Conservation (phyloP, 2,329 filamentous ascomycete species). For the Fusarium mundagurra region DNA sequence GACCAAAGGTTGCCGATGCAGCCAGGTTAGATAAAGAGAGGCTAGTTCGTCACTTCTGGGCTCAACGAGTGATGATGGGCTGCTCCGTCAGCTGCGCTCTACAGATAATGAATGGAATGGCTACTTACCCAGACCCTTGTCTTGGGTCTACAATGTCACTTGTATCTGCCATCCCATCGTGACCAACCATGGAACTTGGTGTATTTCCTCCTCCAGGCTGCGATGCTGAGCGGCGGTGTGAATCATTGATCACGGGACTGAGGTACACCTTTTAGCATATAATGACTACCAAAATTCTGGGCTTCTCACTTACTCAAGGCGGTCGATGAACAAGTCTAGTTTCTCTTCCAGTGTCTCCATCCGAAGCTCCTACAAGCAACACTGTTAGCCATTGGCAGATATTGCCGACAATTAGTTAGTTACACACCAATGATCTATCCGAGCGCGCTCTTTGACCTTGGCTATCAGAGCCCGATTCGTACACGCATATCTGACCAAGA, state of each 20-base stretch:
- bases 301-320: not conserved
- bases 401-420: fast-evolving
- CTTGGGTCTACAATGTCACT: not conserved
- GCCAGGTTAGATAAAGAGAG: not conserved
- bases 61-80: not conserved
- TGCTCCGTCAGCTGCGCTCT: not conserved
- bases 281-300: fast-evolving
- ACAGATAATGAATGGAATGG: fast-evolving
- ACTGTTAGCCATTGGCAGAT: not conserved
- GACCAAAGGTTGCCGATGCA: not conserved
- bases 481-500: not conserved
- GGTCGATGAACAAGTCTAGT: not conserved
- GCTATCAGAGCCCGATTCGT: not conserved
- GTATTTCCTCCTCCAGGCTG: not conserved
- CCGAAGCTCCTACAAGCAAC: not conserved
- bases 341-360: not conserved
- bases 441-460: not conserved
- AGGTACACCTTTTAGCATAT: fast-evolving
- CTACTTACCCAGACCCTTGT: not conserved
- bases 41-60: not conserved
- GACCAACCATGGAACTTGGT: not conserved
- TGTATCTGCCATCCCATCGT: not conserved
- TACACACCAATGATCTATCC: not conserved
- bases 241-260: not conserved
- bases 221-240: not conserved